A percentile compares a stretch with the other conserved stretches of the same genome.
These are phyloP conservation scores for Leucosporidium scottii DNA, from an alignment of 768 basidiomycete genomes.

Conservation along the genomic window DNA sequence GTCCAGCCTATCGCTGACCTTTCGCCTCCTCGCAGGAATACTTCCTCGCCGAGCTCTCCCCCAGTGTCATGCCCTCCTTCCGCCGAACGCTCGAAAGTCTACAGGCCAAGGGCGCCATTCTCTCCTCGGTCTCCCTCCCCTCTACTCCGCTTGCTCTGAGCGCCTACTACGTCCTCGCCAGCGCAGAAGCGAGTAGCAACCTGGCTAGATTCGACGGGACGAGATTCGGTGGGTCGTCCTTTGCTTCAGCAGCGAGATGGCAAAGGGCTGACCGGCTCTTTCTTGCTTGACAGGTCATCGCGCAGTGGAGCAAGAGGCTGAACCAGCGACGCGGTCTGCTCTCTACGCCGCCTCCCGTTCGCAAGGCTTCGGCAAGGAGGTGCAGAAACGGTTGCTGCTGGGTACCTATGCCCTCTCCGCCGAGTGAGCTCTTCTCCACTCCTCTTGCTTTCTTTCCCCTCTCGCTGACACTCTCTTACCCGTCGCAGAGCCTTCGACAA, in stretches of 20 bases:
- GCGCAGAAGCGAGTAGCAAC: conserved; percentile 88
- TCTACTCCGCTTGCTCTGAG: conserved; percentile 66
- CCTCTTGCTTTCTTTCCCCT: not conserved
- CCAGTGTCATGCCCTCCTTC: conserved; percentile 47
- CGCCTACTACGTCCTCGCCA: conserved; percentile 92
- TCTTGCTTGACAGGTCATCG: not conserved
- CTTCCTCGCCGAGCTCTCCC: conserved; percentile 58
- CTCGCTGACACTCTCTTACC: not conserved
- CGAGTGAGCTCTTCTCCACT: conserved; percentile 53
- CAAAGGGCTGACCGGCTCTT: not conserved
- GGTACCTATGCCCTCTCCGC: conserved; percentile 88
- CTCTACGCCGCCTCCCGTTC: conserved; percentile 63
- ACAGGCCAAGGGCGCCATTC: conserved; percentile 53
- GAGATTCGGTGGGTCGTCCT: conserved; percentile 56
- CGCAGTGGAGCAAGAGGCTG: not conserved
- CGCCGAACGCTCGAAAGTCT: conserved; percentile 47
- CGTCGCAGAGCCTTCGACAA: conserved; percentile 81
- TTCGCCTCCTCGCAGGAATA: conserved; percentile 50
- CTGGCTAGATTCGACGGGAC: conserved; percentile 84
- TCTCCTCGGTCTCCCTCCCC: conserved; percentile 69
- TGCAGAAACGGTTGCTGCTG: conserved; percentile 73
- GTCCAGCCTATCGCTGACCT: not conserved
- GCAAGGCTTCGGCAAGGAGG: conserved; percentile 71
- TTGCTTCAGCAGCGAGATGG: not conserved
- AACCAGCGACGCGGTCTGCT: not conserved